Evolutionary conservation across 2,329 filamentous ascomycete species (phyloP), one percentile per base, ranked within the genome.

Genomic region (Tolypocladium ophioglossoides): DNA sequence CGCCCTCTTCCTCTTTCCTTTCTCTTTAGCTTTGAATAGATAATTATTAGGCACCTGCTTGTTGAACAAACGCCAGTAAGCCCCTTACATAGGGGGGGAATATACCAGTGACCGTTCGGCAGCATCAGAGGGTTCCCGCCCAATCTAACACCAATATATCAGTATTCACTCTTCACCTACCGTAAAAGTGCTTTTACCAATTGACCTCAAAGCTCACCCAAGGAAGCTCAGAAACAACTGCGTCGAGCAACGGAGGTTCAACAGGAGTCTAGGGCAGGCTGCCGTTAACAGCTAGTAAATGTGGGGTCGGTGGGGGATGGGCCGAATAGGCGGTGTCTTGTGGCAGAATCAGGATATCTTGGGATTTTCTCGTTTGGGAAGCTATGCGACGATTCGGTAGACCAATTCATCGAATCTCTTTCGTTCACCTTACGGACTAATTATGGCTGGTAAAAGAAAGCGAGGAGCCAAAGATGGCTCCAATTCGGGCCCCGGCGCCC

Each of bases 371-470:
- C 30, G 27, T 16, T 20, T 8, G 27, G 7, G 27, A 47, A 32
- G 27, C 27, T 4, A 32, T n/a, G 24, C 18, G 44, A 46, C 44
- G 10, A n/a, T 32, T 9, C 16, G 27, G 14, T 14, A 41, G 51
- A 32, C 40, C 5, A 16, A 4, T 18, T 6, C 50, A 35, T 51
- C 24, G 12, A 16, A 30, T 34, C 7, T 27, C 3, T 27, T 35
- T 39, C 40, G 18, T 32, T 12, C 18, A 7, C 51, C 27, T 6
- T 18, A 22, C 51, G 24, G 39, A 56, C 46, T 20, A 41, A 63
- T 44, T 51, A 70, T 70, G 68, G 68, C 62, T 24, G 64, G 61
- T 51, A 72, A 71, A 62, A 59, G 68, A 54, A 72, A 71, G 61
- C 63, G 68, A 52, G 64, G 61, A 49, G 57, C 63, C 52, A 70